These are phyloP conservation scores for Leavenworthia alabamica DNA, from an alignment of 345 rosid genomes.

Conservation along the genomic window DNA sequence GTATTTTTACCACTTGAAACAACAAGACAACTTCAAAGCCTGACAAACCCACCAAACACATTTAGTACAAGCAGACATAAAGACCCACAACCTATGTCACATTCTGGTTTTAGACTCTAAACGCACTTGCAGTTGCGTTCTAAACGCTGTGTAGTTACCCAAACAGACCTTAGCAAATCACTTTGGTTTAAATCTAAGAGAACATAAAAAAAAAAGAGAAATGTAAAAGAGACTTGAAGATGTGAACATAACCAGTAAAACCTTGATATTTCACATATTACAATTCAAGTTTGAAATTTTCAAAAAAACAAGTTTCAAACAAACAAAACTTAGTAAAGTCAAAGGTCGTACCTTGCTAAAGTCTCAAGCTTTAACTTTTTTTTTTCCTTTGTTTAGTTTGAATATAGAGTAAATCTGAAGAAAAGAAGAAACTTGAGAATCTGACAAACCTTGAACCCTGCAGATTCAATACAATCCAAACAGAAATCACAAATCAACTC, in stretches of 20 bases:
- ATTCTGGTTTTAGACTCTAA: slow-evolving; percentile 1
- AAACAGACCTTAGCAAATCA: slow-evolving; percentile 8
- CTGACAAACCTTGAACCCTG: slow-evolving; percentile 18
- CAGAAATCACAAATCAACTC: not conserved
- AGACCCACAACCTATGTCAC: slow-evolving; percentile 23
- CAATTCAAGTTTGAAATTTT: not conserved
- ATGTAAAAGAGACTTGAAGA: not conserved
- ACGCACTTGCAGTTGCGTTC: slow-evolving; percentile 17
- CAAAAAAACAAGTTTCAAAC: not conserved
- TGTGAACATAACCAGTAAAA: not conserved
- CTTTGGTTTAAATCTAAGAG: not conserved
- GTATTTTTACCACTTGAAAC: slow-evolving; percentile 15
- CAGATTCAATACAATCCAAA: slow-evolving; percentile 6
- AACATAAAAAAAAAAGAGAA: not conserved
- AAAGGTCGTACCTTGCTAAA: slow-evolving; percentile 18
- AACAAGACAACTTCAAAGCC: slow-evolving; percentile 26
- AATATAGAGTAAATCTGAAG: slow-evolving; percentile 26
- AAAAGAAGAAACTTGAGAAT: not conserved
- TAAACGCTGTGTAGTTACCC: not conserved
- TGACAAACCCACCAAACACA: slow-evolving; percentile 31
- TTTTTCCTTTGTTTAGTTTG: slow-evolving; percentile 1
- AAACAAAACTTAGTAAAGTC: slow-evolving; percentile 12
- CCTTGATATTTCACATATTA: not conserved
- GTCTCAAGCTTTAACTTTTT: slow-evolving; percentile 8
- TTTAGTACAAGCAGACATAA: slow-evolving; percentile 25